phyloP scores from a whole-genome alignment of 805 yeast genomes.

The Wickerhamomyces sydowiorum region DNA sequence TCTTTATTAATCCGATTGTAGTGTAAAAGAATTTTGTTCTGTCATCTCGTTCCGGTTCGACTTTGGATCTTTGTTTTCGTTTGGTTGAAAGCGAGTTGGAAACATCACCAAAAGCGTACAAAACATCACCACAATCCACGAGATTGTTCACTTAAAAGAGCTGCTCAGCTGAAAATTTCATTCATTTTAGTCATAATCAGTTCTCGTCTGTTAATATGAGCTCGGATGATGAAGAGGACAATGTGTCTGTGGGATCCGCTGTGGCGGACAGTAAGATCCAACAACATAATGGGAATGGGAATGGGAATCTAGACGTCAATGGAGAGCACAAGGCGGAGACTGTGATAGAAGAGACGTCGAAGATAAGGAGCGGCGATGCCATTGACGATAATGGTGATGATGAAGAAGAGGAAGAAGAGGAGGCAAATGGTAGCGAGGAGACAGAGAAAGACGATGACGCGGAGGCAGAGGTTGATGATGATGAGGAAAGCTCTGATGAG shows the following conservation, averaged over 20 bases:
- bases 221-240: not conserved
- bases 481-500: constrained; percentile 33
- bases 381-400: not conserved
- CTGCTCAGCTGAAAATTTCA: too few relatives aligned
- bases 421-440: constrained; percentile 19
- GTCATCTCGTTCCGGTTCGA: too few relatives aligned
- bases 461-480: constrained; percentile 24
- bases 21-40: too few relatives aligned
- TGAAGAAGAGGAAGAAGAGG: constrained; percentile 11
- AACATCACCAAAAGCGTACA: too few relatives aligned
- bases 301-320: not conserved
- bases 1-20: too few relatives aligned
- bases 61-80: too few relatives aligned
- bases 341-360: not conserved
- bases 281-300: not conserved
- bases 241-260: not conserved
- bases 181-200: too few relatives aligned
- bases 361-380: too few relatives aligned
- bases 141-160: too few relatives aligned
- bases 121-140: too few relatives aligned
- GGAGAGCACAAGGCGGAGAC: not conserved
- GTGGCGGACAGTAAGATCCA: not conserved
- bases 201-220: not conserved
- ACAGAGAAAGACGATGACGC: constrained; percentile 22
- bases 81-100: too few relatives aligned